Conservation (phyloP, 805 yeast genomes). For the Saccharomyces eubayanus region DNA sequence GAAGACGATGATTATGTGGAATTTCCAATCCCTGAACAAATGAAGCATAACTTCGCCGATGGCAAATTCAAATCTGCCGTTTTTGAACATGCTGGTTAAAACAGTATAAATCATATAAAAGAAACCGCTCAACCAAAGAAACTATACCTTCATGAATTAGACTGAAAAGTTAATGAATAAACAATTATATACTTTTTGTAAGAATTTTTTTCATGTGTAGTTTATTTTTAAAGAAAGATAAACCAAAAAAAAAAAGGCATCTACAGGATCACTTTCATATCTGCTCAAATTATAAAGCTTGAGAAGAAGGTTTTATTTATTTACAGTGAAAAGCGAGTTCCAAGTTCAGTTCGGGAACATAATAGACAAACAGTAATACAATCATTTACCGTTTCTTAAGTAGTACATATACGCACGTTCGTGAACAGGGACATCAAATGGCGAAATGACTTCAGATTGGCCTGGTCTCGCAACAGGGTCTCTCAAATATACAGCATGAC, state of each 20-base stretch:
- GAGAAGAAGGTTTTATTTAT: constrained; percentile 1
- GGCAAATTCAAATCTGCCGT: constrained; percentile 63
- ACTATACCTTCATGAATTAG: neutral
- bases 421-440: constrained; percentile 72
- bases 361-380: neutral
- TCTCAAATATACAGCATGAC: constrained; percentile 93
- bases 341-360: neutral
- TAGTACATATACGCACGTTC: constrained; percentile 95
- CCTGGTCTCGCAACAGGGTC: constrained; percentile 98
- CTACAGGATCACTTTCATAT: neutral
- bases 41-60: constrained; percentile 56
- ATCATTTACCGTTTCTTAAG: constrained; percentile 54
- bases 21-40: constrained; percentile 84
- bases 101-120: neutral
- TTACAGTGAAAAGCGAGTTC: constrained; percentile 1
- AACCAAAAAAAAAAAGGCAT: neutral
- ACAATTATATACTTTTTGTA: neutral
- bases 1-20: constrained; percentile 71
- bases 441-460: constrained; percentile 89
- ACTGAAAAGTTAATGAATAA: neutral
- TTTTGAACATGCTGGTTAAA: constrained; percentile 74
- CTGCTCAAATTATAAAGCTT: neutral
- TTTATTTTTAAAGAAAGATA: neutral
- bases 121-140: neutral
- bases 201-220: neutral